phyloP scores from a whole-genome alignment of 352 stramenopile species.

The Phytophthora multivora region DNA sequence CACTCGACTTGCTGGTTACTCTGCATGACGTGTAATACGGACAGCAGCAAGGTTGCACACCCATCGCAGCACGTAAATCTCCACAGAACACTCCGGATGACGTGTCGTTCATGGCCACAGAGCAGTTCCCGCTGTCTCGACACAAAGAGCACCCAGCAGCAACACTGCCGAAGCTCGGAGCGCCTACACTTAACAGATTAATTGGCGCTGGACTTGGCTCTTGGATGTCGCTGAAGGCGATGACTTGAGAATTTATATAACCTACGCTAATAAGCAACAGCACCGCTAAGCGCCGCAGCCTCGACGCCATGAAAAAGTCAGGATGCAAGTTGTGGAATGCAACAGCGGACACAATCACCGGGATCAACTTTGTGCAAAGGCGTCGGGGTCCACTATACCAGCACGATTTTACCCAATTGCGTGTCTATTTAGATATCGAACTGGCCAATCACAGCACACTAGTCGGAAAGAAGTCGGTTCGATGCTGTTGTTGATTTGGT shows the following conservation, averaged over 20 bases:
- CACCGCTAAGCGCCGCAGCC: slow-evolving; percentile 1
- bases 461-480: slow-evolving; percentile 21
- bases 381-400: slow-evolving; percentile 3
- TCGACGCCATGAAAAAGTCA: slow-evolving; percentile 1
- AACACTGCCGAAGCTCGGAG: slow-evolving; percentile 21
- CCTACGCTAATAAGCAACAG: slow-evolving; percentile 12
- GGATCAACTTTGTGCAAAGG: slow-evolving; percentile 7
- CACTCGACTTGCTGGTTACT: slow-evolving; percentile 52
- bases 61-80: slow-evolving; percentile 47
- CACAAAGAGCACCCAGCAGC: slow-evolving; percentile 54
- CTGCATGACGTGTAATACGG: slow-evolving; percentile 69
- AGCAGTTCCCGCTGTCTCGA: slow-evolving; percentile 71
- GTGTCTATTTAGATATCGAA: not conserved
- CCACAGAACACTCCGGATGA: slow-evolving; percentile 70
- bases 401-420: slow-evolving; percentile 1
- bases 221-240: not conserved
- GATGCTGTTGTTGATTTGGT: not conserved
- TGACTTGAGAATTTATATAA: not conserved
- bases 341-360: slow-evolving; percentile 7
- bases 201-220: not conserved
- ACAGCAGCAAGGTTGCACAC: slow-evolving; percentile 62
- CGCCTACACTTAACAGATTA: not conserved
- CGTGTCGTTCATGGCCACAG: slow-evolving; percentile 54
- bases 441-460: slow-evolving; percentile 20
- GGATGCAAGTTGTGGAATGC: slow-evolving; percentile 13